A percentile compares a stretch with the other conserved stretches of the same genome.
These are phyloP conservation scores for Fraxinus anomala DNA, from an alignment of 257 asterid genomes.

Conservation along the genomic window DNA sequence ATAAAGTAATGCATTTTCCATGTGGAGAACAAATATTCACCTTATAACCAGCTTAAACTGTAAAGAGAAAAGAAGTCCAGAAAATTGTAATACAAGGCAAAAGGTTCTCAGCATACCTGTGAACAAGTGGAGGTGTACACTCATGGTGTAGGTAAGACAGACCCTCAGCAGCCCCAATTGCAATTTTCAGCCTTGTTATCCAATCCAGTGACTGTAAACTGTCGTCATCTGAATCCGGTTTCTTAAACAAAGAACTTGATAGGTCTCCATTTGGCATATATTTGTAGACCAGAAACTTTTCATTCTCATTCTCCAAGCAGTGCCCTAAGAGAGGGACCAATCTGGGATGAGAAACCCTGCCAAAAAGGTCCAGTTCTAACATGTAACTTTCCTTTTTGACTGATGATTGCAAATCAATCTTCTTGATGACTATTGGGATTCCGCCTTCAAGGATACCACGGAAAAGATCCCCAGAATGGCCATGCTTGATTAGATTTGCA, in stretches of 20 bases:
- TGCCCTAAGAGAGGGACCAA: constrained; percentile 57
- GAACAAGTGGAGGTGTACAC: constrained; percentile 47
- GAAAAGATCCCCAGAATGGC: constrained; percentile 60
- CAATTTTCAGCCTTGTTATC: constrained; percentile 27
- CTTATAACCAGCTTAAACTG: background rate
- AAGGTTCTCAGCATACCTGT: constrained; percentile 40
- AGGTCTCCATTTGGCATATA: constrained; percentile 26
- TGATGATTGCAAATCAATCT: constrained; percentile 39
- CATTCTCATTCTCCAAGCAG: constrained; percentile 55
- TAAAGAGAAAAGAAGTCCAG: background rate
- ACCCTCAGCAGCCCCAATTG: constrained; percentile 33
- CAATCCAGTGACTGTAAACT: constrained; percentile 24
- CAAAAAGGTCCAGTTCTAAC: constrained; percentile 47
- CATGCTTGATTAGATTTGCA: constrained; percentile 46
- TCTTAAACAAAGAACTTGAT: constrained; percentile 47
- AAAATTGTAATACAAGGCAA: background rate
- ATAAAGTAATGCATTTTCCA: background rate
- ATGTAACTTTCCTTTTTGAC: constrained; percentile 43
- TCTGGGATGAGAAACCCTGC: constrained; percentile 54
- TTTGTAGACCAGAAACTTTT: constrained; percentile 31
- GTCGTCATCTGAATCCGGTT: constrained; percentile 34
- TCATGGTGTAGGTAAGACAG: constrained; percentile 29
- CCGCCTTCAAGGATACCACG: constrained; percentile 46
- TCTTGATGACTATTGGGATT: constrained; percentile 49
- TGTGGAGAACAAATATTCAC: background rate